Evolutionary conservation across 169 alveolate genomes (phyloP).

Genomic region (Plasmodium vinckei): DNA sequence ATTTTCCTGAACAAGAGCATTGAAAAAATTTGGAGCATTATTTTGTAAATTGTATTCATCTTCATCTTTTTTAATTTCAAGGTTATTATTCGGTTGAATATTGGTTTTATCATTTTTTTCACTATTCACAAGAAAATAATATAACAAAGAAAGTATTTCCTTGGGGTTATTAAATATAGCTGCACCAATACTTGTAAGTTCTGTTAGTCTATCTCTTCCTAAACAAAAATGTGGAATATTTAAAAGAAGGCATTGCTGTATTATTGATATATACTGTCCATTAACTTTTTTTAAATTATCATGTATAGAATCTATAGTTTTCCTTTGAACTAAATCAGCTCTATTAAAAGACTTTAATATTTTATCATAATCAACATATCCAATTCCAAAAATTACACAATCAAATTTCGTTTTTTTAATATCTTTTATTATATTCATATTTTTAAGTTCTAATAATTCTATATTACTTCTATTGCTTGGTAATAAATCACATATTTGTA

Average conservation of each 20-base stretch:
- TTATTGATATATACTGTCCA: slow-evolving; percentile 72
- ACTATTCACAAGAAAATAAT: slow-evolving; percentile 68
- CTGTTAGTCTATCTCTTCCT: slow-evolving; percentile 76
- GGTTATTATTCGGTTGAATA: neutral
- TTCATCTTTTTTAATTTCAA: neutral
- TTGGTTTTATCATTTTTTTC: neutral
- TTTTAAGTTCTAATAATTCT: slow-evolving; percentile 71
- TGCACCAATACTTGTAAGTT: slow-evolving; percentile 69
- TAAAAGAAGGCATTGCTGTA: slow-evolving; percentile 74
- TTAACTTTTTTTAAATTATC: slow-evolving; percentile 60
- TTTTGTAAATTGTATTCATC: slow-evolving; percentile 33
- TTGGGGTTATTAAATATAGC: slow-evolving; percentile 70
- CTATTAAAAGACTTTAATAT: slow-evolving; percentile 73
- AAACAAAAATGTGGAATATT: slow-evolving; percentile 76
- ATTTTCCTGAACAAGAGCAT: slow-evolving; percentile 65
- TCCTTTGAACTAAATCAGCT: slow-evolving; percentile 67
- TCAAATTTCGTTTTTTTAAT: slow-evolving; percentile 49
- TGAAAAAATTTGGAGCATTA: slow-evolving; percentile 56
- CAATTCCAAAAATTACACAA: slow-evolving; percentile 71
- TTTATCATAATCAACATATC: slow-evolving; percentile 76
- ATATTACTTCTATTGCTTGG: slow-evolving; percentile 60
- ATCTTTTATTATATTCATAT: slow-evolving; percentile 68
- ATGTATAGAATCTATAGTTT: slow-evolving; percentile 57
- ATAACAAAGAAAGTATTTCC: slow-evolving; percentile 55
- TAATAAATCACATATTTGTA: slow-evolving; percentile 34